These are phyloP conservation scores for Ogataea naganishii DNA, from an alignment of 805 yeast genomes.

Conservation along the genomic window DNA sequence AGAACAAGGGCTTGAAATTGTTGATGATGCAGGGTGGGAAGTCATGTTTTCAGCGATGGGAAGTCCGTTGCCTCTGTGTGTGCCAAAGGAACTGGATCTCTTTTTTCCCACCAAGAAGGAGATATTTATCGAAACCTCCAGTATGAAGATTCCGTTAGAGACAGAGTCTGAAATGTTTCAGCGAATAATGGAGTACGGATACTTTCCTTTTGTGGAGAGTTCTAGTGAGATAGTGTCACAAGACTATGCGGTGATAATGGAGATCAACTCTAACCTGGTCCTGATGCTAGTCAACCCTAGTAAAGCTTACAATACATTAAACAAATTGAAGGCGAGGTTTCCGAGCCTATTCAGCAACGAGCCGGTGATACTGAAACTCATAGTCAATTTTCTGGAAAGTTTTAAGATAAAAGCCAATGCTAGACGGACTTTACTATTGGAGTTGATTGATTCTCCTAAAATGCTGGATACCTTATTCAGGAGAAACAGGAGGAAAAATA, in stretches of 20 bases:
- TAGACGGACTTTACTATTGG: slow-evolving; percentile 53
- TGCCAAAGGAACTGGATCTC: slow-evolving; percentile 14
- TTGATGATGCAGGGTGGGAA: slow-evolving; percentile 77
- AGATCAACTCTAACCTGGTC: slow-evolving; percentile 20
- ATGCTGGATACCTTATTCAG: slow-evolving; percentile 44
- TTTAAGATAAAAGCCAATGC: slow-evolving; percentile 56
- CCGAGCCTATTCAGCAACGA: slow-evolving; percentile 46
- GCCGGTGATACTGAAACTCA: slow-evolving; percentile 45
- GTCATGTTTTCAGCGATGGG: slow-evolving; percentile 35
- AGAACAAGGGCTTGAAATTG: slow-evolving; percentile 70
- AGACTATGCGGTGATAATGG: slow-evolving; percentile 15
- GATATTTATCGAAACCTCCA: slow-evolving; percentile 2
- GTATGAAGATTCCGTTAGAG: slow-evolving; percentile 6
- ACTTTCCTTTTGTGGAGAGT: slow-evolving; percentile 15
- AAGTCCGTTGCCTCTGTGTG: slow-evolving; percentile 24
- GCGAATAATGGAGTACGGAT: slow-evolving; percentile 16
- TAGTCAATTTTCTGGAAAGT: slow-evolving; percentile 39
- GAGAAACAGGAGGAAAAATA: slow-evolving; percentile 28
- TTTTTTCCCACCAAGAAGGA: slow-evolving; percentile 10
- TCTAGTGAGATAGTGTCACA: slow-evolving; percentile 4
- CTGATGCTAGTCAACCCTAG: slow-evolving; percentile 17
- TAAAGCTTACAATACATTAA: slow-evolving; percentile 29
- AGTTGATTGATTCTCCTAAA: slow-evolving; percentile 45
- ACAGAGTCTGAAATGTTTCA: slow-evolving; percentile 11
- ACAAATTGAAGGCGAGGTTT: slow-evolving; percentile 38